phyloP scores from a whole-genome alignment of 139 green algal genomes.

The Chlorella ohadii region DNA sequence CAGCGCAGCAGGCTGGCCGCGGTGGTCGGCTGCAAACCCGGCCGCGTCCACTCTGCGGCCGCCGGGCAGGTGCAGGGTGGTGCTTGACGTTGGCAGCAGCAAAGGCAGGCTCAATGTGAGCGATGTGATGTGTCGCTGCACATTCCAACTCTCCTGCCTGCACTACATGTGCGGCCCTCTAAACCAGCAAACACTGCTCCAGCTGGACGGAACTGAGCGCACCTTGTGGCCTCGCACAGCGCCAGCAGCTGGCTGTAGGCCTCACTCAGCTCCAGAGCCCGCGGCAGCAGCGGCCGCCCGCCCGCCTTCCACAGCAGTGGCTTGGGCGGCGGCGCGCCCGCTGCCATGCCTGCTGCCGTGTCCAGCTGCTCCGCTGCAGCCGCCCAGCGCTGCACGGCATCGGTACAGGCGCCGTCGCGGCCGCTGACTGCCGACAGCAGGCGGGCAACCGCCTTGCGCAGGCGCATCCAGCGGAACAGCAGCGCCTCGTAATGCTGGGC shows the following conservation, averaged over 20 bases:
- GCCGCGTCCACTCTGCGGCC: not conserved
- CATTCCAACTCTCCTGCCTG: too few relatives aligned
- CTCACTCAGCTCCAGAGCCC: slow-evolving; percentile 46
- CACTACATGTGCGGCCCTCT: too few relatives aligned
- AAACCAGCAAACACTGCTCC: too few relatives aligned
- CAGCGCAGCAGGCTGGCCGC: slow-evolving; percentile 40
- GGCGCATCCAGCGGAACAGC: slow-evolving; percentile 64
- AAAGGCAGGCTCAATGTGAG: too few relatives aligned
- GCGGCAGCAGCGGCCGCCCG: slow-evolving; percentile 78
- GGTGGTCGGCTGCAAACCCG: slow-evolving; percentile 36
- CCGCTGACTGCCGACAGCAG: slow-evolving; percentile 32
- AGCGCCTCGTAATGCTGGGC: slow-evolving; percentile 55
- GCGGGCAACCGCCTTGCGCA: slow-evolving; percentile 52
- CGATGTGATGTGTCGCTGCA: too few relatives aligned
- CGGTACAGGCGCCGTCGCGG: not conserved
- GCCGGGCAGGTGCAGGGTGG: too few relatives aligned
- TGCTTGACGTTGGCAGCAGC: too few relatives aligned
- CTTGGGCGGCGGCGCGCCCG: slow-evolving; percentile 49
- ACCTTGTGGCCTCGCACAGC: slow-evolving; percentile 39
- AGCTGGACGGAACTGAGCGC: not conserved
- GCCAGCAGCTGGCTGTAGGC: slow-evolving; percentile 28
- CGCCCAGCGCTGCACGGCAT: slow-evolving; percentile 8
- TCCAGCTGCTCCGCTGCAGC: slow-evolving; percentile 36
- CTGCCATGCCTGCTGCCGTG: slow-evolving; percentile 42
- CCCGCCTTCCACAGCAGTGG: slow-evolving; percentile 82